A percentile compares a stretch with the other conserved stretches of the same genome.
These are phyloP conservation scores for Fonsecaea monophora DNA, from an alignment of 2,329 filamentous ascomycete genomes.

Conservation along the genomic window DNA sequence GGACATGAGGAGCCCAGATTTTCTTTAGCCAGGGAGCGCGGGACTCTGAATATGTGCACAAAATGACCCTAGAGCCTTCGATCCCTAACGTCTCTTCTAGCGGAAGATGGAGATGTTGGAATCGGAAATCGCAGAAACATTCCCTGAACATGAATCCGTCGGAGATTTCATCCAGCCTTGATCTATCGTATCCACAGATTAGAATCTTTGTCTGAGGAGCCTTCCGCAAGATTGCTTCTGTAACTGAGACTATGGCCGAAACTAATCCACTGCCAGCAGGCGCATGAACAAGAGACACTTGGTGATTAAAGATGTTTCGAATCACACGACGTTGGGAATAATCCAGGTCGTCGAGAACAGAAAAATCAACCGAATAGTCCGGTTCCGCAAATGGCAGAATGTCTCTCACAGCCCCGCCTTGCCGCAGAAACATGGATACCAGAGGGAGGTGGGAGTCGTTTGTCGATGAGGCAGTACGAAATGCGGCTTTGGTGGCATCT, in stretches of 20 bases:
- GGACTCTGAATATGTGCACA: constrained; percentile 8
- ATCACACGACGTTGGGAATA: background rate
- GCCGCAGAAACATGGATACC: background rate
- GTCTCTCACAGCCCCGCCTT: background rate
- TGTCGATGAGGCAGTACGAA: background rate
- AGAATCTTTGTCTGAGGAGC: background rate
- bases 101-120: constrained; percentile 5
- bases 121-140: constrained; percentile 5
- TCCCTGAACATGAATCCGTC: background rate
- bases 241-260: background rate
- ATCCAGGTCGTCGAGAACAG: background rate
- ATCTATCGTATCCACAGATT: background rate
- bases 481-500: background rate
- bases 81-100: background rate
- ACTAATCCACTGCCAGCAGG: constrained; percentile 1
- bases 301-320: constrained; percentile 13
- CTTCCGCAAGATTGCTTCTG: constrained; percentile 11
- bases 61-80: constrained; percentile 1
- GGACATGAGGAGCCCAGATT: constrained; percentile 1
- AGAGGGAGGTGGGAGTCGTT: background rate
- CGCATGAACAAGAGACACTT: constrained; percentile 11
- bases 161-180: background rate
- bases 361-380: constrained; percentile 5
- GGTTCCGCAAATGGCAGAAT: constrained; percentile 6
- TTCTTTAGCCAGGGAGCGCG: background rate